Conservation (phyloP, 306 rosid species). For the Lathyrus oleraceus region DNA sequence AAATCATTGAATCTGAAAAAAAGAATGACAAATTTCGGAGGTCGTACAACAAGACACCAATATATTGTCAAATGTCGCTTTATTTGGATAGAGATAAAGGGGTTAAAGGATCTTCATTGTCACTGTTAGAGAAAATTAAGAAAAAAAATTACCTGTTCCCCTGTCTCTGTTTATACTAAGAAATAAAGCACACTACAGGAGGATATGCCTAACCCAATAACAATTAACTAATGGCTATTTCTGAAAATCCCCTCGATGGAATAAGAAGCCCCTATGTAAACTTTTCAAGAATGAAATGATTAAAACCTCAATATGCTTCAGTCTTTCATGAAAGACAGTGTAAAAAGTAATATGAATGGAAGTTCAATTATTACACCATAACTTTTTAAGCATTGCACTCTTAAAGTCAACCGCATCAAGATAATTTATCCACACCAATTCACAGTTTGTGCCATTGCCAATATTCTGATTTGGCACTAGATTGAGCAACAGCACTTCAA, state of each 20-base stretch:
- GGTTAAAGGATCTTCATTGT: not conserved
- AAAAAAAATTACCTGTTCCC: not conserved
- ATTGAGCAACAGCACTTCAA: too few relatives aligned
- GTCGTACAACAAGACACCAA: conserved; percentile 18
- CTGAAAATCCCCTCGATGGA: not conserved
- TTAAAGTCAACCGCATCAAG: too few relatives aligned
- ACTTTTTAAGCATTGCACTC: too few relatives aligned
- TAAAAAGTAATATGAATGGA: too few relatives aligned
- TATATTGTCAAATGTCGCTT: not conserved
- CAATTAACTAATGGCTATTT: not conserved
- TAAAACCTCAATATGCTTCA: too few relatives aligned
- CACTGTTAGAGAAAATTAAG: conserved; percentile 5
- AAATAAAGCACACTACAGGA: conserved; percentile 11
- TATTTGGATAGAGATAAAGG: not conserved
- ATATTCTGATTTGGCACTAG: too few relatives aligned
- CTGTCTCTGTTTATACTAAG: conserved; percentile 9
- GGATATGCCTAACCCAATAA: conserved; percentile 16
- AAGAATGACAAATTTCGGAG: not conserved
- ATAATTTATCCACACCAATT: too few relatives aligned
- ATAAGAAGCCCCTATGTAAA: too few relatives aligned
- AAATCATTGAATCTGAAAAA: conserved; percentile 16
- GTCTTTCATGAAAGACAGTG: too few relatives aligned
- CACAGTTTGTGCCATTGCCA: too few relatives aligned
- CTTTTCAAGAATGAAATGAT: too few relatives aligned
- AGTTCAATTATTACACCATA: too few relatives aligned